Conservation (phyloP, 768 basidiomycete species). For the Candolleomyces eurysporus region DNA sequence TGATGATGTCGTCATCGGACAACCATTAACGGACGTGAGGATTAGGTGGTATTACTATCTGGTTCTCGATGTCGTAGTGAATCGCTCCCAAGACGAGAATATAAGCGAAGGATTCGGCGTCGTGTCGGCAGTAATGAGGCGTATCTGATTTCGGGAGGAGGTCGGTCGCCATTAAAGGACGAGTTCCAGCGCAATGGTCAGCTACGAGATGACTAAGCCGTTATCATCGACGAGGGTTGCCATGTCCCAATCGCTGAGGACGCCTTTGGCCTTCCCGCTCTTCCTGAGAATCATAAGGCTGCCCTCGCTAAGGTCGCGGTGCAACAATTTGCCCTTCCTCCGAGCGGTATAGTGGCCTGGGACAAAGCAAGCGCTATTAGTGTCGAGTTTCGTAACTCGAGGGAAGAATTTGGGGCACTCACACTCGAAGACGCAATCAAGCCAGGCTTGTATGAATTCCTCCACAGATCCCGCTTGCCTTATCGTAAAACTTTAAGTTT, state of each 20-base stretch:
- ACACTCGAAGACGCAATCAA: slow-evolving; percentile 33
- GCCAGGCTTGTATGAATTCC: slow-evolving; percentile 25
- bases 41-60: background rate
- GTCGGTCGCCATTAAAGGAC: slow-evolving; percentile 5
- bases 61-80: background rate
- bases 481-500: slow-evolving; percentile 17
- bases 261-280: background rate
- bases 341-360: slow-evolving; percentile 25
- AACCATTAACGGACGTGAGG: background rate
- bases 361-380: background rate
- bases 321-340: background rate
- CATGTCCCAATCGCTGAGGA: slow-evolving; percentile 11
- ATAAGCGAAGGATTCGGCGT: slow-evolving; percentile 18
- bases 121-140: slow-evolving; percentile 1
- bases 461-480: slow-evolving; percentile 17
- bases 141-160: background rate
- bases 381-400: background rate
- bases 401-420: slow-evolving; percentile 7
- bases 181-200: slow-evolving; percentile 2
- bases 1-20: background rate
- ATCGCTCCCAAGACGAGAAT: slow-evolving; percentile 19
- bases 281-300: slow-evolving; percentile 2
- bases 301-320: slow-evolving; percentile 10
- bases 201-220: background rate
- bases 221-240: background rate